These are phyloP conservation scores for Ogataea salicorniae DNA, from an alignment of 805 yeast species.

Conservation along the genomic window DNA sequence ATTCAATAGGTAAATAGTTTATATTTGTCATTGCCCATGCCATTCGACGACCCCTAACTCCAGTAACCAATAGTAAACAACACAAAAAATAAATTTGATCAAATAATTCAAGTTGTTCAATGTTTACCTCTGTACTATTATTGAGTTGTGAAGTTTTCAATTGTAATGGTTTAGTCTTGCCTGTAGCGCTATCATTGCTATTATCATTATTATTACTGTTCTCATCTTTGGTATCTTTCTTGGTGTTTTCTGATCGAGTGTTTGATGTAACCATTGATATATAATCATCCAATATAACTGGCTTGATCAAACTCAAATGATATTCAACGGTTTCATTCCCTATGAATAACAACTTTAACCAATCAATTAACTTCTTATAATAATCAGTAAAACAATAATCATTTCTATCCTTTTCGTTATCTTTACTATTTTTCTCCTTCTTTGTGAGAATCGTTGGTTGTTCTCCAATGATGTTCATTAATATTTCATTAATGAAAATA, in stretches of 20 bases:
- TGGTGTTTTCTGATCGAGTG: too few relatives aligned
- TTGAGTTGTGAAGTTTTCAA: neutral
- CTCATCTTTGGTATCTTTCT: too few relatives aligned
- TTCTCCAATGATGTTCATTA: conserved; percentile 17
- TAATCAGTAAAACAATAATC: conserved; percentile 4
- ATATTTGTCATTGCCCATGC: conserved; percentile 28
- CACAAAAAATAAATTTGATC: conserved; percentile 22
- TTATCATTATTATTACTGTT: too few relatives aligned
- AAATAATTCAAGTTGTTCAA: conserved; percentile 9
- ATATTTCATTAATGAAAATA: conserved; percentile 11
- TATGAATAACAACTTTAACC: conserved; percentile 7
- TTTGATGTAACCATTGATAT: neutral
- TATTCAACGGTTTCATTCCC: conserved; percentile 15
- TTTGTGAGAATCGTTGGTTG: conserved; percentile 5
- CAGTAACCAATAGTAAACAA: conserved; percentile 20
- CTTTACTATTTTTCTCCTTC: too few relatives aligned
- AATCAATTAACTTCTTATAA: conserved; percentile 5
- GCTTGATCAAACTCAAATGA: conserved; percentile 9
- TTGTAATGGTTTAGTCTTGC: too few relatives aligned
- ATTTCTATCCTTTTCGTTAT: neutral
- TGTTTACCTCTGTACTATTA: neutral
- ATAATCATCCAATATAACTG: conserved; percentile 7
- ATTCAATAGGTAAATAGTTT: conserved; percentile 16
- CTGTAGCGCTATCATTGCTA: too few relatives aligned
- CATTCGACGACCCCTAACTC: conserved; percentile 21